Base-by-base conservation (phyloP, 2,329 filamentous ascomycete species). In the Fusarium sacchari region DNA sequence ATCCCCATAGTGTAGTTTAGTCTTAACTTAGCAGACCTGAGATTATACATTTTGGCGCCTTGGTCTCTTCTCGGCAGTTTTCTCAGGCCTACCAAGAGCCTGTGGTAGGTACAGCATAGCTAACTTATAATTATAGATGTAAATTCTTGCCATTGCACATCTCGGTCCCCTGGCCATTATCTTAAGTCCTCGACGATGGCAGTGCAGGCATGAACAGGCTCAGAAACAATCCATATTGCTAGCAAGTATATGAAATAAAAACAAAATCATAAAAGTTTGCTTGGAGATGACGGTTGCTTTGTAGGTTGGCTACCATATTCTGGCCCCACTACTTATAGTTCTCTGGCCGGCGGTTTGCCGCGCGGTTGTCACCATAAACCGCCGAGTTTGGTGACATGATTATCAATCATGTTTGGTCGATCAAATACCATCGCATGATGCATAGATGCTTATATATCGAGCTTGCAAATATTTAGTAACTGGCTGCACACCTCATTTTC, bases 331-430 rank as follows among this genome's bases (percentile, higher is more conserved):
- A 36, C 30, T 24, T 22, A 17, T 17, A 22, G 24, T n/a, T 5
- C 8, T 36, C 14, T 34, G 24, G 14, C 39, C 28, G 62, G 4
- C 28, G 62, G 4, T 34, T 39, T 67, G 49, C 63, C 65, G 64
- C 64, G 56, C 64, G 65, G 30, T 47, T 53, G 22, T 24, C 43
- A 26, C 30, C 34, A 22, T 20, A 43, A 40, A 9, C 11, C 13
- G 24, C 39, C 34, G 62, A 46, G 20, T 36, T 28, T 36, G 14
- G 36, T 18, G 37, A 24, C 34, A 5, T 67, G 65, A 67, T 68
- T 68, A 68, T 37, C 55, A 68, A 68, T 50, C 37, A 34, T 55
- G 12, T 24, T 24, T n/a, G 18, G 20, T 6, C 13, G 11, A 30
- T 46, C n/a, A 18, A 17, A 14, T 17, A 36, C 36, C n/a, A 34